Evolutionary conservation across 495 filamentous ascomycete species (phyloP), one percentile per base, ranked within the genome.

Genomic region (Halenospora varia): DNA sequence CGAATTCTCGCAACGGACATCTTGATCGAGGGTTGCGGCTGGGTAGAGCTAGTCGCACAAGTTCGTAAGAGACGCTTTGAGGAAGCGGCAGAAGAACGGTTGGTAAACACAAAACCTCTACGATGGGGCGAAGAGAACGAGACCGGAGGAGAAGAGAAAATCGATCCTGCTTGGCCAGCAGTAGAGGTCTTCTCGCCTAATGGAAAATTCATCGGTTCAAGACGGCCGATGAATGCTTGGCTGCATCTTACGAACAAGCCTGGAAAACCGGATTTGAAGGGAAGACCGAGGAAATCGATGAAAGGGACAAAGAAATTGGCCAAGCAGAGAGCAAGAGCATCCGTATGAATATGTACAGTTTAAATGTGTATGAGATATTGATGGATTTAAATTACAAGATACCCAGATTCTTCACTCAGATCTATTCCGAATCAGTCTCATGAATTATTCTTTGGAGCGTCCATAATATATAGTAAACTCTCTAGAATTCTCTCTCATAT

Each of bases 11-110:
- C 84, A 4, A 79, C 87, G 0, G 94, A 99, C 68, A 82, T 99
- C 39, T 73, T 99, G 8, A 84, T 99, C 35, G 91, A 96, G 62
- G 89, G 93, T 18, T 84, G 85, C 41, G 94, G 94, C 2, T 99
- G 95, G 93, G 79, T 99, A 8, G 94, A 99, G 68, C 69, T 99
- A 18, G 86, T 82, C 4, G 84, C 86, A 13, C 92, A 97, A 70
- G 79, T 94, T 8, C 83, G 92, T 20, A 80, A 78, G 22, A 81
- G 73, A 61, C 62, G 64, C 70, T 1, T 17, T 15, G 26, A 54
- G 23, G 59, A 60, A 67, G 44, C 58, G 55, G 19, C 50, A 59
- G 19, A 66, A 66, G 23, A 65, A 61, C 39, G 51, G 25, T 20
- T 18, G 10, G 20, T 22, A 41, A 26, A 58, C 2, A 11, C 35